Conservation (phyloP, 345 rosid genomes). For the Dipteronia dyeriana region DNA sequence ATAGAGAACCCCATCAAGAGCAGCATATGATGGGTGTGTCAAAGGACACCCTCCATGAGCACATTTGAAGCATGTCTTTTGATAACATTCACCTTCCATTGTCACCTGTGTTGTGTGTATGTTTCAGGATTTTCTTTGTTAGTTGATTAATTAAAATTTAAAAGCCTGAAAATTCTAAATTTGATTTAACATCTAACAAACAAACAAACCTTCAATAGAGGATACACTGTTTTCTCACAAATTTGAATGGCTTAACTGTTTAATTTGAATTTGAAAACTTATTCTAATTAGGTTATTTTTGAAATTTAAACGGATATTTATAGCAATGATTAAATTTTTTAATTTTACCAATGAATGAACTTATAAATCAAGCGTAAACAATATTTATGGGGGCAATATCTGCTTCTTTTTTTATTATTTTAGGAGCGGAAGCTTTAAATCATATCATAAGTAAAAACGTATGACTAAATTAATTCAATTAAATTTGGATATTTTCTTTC, state of each 20-base stretch:
- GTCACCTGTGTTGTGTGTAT: slow-evolving; percentile 43
- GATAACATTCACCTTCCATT: slow-evolving; percentile 92
- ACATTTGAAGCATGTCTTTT: slow-evolving; percentile 94
- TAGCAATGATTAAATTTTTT: no score
- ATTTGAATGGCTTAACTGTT: no score
- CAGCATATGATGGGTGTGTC: slow-evolving; percentile 93
- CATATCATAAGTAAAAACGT: background rate
- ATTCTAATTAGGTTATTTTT: no score
- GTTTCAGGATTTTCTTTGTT: background rate
- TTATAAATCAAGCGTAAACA: no score
- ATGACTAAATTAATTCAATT: background rate
- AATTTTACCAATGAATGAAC: no score
- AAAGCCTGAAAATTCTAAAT: background rate
- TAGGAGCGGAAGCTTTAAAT: no score
- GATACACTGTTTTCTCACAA: slow-evolving; percentile 88
- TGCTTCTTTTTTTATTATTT: no score
- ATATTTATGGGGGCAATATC: no score
- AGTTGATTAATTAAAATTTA: background rate
- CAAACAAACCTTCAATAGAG: slow-evolving; percentile 78
- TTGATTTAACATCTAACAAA: no score
- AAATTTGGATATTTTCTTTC: background rate
- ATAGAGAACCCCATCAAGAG: slow-evolving; percentile 81
- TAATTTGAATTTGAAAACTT: no score
- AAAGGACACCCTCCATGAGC: slow-evolving; percentile 90
- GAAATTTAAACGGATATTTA: no score